Evolutionary conservation across 108 stramenopile genomes (phyloP), one percentile per base, ranked within the genome.

Genomic region (Skeletonema potamos): DNA sequence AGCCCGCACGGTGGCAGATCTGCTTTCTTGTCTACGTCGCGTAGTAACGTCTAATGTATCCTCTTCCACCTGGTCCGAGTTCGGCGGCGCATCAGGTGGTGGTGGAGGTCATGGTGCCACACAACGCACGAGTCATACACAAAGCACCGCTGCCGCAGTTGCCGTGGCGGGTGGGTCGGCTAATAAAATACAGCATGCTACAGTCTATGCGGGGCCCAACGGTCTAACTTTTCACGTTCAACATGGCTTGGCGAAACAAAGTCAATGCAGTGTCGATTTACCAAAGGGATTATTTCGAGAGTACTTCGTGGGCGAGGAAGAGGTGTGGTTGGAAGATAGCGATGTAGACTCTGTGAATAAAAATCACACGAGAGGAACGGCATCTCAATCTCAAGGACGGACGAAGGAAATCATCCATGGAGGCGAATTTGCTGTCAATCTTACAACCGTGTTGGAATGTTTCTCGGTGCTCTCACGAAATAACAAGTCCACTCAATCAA

Each of bases 191-290:
- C 85, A 86, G 30, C 85, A 82, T 30, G 85, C 84, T 27, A 87
- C 87, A 17, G 85, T 90, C 12, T 86, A 83, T 64, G 85, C 84
- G 10, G 74, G 73, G 29, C 75, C 78, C 11, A 58, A 62, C 10
- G 77, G 74, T 15, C 44, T 90, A 0, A 87, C 89, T 8, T 90
- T 90, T 74, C 89, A 90, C 48, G 86, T 84, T 0, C 64, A 67
- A 43, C 76, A 84, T 33, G 86, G 86, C 9, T 41, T 67, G n/a
- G 73, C 85, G 26, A 66, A 67, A 30, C 86, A 87, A 48, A 65
- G 66, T 63, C 87, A 87, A 51, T 87, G 86, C 13, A 72, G 66
- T 48, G 84, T 90, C 7, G 89, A 90, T 48, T 68, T 87, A 68
- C 86, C 76, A 17, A 78, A 82, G 46, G 83, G 74, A 20, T 55